Conservation (phyloP, 2,329 filamentous ascomycete genomes). For the Gaeumannomyces tritici region DNA sequence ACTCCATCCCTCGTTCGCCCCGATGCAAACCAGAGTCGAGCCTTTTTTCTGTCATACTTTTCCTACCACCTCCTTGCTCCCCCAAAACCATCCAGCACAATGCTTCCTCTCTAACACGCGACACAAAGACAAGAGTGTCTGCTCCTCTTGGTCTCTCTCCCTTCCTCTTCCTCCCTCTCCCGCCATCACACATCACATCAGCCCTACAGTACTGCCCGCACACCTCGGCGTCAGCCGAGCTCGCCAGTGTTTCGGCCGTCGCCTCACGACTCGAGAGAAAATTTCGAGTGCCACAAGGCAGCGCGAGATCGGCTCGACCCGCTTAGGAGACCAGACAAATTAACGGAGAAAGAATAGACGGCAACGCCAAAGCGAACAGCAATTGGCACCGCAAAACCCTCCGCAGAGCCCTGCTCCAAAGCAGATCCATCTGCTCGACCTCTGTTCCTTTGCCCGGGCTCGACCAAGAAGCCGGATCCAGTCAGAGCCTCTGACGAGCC, state of each 20-base stretch:
- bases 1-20: not conserved
- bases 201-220: conserved; percentile 5
- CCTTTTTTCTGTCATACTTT: too few species aligned
- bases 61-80: not conserved
- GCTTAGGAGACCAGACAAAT: not conserved
- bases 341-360: conserved; percentile 6
- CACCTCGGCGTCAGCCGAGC: conserved; percentile 11
- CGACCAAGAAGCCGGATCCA: not conserved
- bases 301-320: not conserved
- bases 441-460: not conserved
- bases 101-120: not conserved
- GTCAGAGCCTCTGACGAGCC: not conserved
- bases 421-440: not conserved
- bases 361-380: not conserved
- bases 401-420: not conserved
- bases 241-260: not conserved
- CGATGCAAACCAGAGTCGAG: not conserved
- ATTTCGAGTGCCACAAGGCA: not conserved
- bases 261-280: not conserved
- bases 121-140: not conserved
- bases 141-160: not conserved
- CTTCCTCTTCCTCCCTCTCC: too few species aligned
- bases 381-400: not conserved
- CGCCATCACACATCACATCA: not conserved
- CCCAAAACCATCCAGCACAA: conserved; percentile 58